Conservation (phyloP, 352 stramenopile genomes). For the Phytopythium sindhum region DNA sequence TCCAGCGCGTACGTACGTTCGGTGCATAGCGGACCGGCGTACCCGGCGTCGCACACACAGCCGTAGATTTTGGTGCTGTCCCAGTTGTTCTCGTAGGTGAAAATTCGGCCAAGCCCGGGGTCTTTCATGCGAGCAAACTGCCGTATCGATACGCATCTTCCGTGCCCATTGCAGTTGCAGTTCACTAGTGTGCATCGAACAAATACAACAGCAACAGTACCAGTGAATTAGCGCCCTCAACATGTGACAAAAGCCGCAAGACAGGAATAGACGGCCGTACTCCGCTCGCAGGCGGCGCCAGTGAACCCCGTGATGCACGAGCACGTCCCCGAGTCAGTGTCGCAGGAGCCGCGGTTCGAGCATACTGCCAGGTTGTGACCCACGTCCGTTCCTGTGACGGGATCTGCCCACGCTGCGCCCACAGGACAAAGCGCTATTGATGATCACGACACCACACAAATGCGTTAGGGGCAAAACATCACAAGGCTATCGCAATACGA, state of each 20-base stretch:
- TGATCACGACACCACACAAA: neutral
- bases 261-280: constrained; percentile 21
- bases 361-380: constrained; percentile 88
- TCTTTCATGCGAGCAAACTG: constrained; percentile 58
- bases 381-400: constrained; percentile 42
- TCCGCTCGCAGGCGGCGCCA: constrained; percentile 72
- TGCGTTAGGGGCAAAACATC: neutral
- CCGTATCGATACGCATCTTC: constrained; percentile 78
- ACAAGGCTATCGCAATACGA: neutral
- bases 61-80: constrained; percentile 82
- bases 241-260: neutral
- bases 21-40: constrained; percentile 67
- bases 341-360: constrained; percentile 78
- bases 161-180: constrained; percentile 73
- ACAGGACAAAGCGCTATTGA: constrained; percentile 51
- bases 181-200: constrained; percentile 31
- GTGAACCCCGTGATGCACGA: constrained; percentile 70
- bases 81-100: constrained; percentile 71
- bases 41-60: constrained; percentile 84
- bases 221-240: neutral
- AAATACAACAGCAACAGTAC: neutral
- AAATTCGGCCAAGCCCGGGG: constrained; percentile 40
- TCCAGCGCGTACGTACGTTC: constrained; percentile 28
- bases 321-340: constrained; percentile 56
- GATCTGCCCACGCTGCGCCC: constrained; percentile 68